phyloP scores from a whole-genome alignment of 495 filamentous ascomycete species.

The Neurospora sublineolata region DNA sequence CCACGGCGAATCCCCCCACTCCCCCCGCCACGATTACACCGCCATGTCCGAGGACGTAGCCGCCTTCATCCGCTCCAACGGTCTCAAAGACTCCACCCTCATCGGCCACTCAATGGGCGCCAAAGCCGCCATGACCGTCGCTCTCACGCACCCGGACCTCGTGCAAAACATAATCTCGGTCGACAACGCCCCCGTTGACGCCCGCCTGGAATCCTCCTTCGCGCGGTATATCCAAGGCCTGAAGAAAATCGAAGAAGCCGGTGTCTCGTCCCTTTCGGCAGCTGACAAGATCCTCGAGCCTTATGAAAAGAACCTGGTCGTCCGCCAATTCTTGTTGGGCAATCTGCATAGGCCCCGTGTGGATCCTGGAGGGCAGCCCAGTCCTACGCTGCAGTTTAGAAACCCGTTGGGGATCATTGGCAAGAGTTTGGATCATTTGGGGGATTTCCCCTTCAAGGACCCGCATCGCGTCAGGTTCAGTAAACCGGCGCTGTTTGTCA shows the following conservation, averaged over 20 bases:
- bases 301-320: slow-evolving; percentile 63
- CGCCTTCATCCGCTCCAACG: slow-evolving; percentile 66
- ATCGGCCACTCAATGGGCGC: slow-evolving; percentile 98
- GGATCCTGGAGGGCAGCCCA: not conserved
- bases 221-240: slow-evolving; percentile 74
- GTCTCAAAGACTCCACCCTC: slow-evolving; percentile 55
- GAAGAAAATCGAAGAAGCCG: slow-evolving; percentile 61
- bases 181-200: slow-evolving; percentile 87
- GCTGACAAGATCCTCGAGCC: slow-evolving; percentile 67
- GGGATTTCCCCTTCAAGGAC: slow-evolving; percentile 74
- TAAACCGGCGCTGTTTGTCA: slow-evolving; percentile 70
- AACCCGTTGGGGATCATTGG: slow-evolving; percentile 32
- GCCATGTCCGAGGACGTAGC: slow-evolving; percentile 81
- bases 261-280: slow-evolving; percentile 56
- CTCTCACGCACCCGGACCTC: slow-evolving; percentile 53
- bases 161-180: slow-evolving; percentile 66
- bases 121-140: slow-evolving; percentile 85
- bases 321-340: slow-evolving; percentile 90
- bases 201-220: slow-evolving; percentile 60
- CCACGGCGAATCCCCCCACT: slow-evolving; percentile 82
- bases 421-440: slow-evolving; percentile 44
- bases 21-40: slow-evolving; percentile 65
- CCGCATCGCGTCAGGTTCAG: slow-evolving; percentile 50
- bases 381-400: slow-evolving; percentile 27
- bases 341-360: slow-evolving; percentile 53